phyloP scores from a whole-genome alignment of 75 land plant genomes.

The Picea sitchensis region DNA sequence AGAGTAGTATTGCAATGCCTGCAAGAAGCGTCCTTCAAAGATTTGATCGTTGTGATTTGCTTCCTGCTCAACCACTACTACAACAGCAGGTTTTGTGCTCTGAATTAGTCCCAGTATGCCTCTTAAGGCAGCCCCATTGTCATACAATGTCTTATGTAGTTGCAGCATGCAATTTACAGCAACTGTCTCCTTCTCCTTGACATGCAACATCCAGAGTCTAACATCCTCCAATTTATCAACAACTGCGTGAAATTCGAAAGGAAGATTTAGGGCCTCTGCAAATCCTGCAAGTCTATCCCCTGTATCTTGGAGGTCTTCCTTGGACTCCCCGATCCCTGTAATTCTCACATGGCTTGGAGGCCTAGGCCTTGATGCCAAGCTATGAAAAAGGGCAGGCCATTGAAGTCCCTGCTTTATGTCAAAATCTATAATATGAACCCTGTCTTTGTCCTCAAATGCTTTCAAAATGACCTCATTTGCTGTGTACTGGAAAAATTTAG shows the following conservation, averaged over 20 bases:
- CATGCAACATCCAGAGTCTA: conserved; percentile 98
- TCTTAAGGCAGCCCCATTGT: conserved; percentile 35
- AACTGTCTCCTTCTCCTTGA: conserved; percentile 80
- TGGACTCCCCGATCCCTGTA: conserved; percentile 80
- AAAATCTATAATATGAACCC: conserved; percentile 88
- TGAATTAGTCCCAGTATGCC: conserved; percentile 64
- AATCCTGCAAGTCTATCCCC: conserved; percentile 78
- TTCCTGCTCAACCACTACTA: conserved; percentile 87
- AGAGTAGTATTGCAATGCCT: conserved; percentile 65
- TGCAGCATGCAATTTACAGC: conserved; percentile 80
- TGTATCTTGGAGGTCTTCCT: conserved; percentile 82
- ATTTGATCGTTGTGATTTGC: conserved; percentile 46
- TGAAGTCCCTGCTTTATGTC: conserved; percentile 97
- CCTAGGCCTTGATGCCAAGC: conserved; percentile 60
- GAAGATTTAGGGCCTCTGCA: conserved; percentile 66
- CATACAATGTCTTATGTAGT: conserved; percentile 66
- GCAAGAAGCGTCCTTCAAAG: conserved; percentile 60
- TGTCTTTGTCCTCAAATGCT: conserved; percentile 85
- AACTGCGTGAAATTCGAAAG: conserved; percentile 83
- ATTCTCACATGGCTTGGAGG: conserved; percentile 88
- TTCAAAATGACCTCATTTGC: conserved; percentile 72
- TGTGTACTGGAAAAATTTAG: conserved; percentile 83
- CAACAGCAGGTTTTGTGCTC: conserved; percentile 58
- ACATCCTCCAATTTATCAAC: conserved; percentile 89
- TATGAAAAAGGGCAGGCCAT: conserved; percentile 89